Conservation (phyloP, 371 early-diverging fungal genomes). For the Actinomortierella wolfii region DNA sequence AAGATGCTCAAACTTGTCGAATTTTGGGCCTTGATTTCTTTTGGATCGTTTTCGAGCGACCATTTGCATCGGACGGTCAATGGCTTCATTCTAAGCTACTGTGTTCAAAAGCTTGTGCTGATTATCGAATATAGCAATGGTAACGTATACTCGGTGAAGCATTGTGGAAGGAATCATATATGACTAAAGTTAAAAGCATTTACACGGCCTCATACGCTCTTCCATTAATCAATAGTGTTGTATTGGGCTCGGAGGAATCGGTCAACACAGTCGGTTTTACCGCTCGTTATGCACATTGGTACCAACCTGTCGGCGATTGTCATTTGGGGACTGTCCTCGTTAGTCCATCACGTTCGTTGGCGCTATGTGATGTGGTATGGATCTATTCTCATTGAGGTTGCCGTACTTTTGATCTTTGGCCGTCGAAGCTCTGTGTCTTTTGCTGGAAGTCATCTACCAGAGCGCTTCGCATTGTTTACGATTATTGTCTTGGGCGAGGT, state of each 20-base stretch:
- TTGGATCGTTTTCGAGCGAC: conserved; percentile 37
- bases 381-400: conserved; percentile 53
- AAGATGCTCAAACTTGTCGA: conserved; percentile 48
- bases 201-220: too few species aligned
- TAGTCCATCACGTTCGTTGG: conserved; percentile 44
- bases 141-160: too few species aligned
- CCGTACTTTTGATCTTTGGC: conserved; percentile 51
- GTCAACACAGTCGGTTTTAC: conserved; percentile 28
- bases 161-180: neutral
- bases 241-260: conserved; percentile 50
- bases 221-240: conserved; percentile 49
- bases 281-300: conserved; percentile 28
- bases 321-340: conserved; percentile 56
- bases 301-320: conserved; percentile 50
- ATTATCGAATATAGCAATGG: conserved; percentile 61
- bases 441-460: conserved; percentile 61
- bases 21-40: conserved; percentile 46
- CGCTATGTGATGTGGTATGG: conserved; percentile 57
- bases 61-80: conserved; percentile 52
- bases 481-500: conserved; percentile 56
- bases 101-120: conserved; percentile 51
- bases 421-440: conserved; percentile 56
- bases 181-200: neutral
- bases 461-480: conserved; percentile 61
- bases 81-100: conserved; percentile 52